phyloP scores from a whole-genome alignment of 306 rosid species.

The Vigna angularis region DNA sequence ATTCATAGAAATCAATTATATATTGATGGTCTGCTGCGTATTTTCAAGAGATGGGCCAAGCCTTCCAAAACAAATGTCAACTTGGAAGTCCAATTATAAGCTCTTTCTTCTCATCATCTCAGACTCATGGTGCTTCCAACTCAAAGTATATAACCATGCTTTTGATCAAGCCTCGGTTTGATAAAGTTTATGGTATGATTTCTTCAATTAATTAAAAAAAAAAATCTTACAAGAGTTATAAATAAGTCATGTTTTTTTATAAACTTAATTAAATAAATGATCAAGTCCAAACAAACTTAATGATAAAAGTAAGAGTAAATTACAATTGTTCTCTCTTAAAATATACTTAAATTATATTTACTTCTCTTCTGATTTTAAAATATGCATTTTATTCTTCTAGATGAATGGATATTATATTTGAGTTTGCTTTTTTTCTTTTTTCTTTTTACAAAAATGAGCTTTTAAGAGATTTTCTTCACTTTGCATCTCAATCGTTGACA shows the following conservation, averaged over 20 bases:
- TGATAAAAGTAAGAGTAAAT: background rate
- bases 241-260: background rate
- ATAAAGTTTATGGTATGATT: background rate
- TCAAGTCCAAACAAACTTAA: background rate
- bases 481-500: background rate
- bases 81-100: slow-evolving; percentile 43
- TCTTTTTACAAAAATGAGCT: background rate
- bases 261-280: background rate
- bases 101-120: background rate
- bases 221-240: background rate
- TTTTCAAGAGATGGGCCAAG: slow-evolving; percentile 41
- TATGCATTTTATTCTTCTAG: background rate
- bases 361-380: background rate
- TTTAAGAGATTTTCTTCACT: background rate
- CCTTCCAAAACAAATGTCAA: slow-evolving; percentile 35
- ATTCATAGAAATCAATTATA: slow-evolving; percentile 41
- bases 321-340: background rate
- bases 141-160: no score
- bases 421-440: background rate
- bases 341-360: background rate
- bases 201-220: background rate
- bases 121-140: no score
- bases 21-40: background rate
- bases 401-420: background rate
- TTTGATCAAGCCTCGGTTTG: background rate